A percentile compares a stretch with the other conserved stretches of the same genome.
Conservation (phyloP, 768 basidiomycete genomes). For the Collybia nuda region DNA sequence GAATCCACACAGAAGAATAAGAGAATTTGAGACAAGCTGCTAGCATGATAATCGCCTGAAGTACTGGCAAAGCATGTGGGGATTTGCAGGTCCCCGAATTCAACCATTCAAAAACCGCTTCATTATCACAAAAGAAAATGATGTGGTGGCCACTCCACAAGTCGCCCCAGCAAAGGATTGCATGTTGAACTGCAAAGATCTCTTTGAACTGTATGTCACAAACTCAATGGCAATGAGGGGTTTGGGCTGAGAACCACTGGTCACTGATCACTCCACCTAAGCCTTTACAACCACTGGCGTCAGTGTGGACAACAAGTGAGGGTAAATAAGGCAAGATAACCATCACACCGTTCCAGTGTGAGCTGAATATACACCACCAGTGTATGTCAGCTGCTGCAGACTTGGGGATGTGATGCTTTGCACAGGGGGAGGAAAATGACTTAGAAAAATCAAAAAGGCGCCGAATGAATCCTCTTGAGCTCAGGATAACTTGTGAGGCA, state of each 20-base stretch:
- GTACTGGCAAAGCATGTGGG: too few species aligned
- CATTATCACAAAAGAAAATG: conserved; percentile 27
- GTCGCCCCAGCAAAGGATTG: conserved; percentile 26
- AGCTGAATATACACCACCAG: conserved; percentile 29
- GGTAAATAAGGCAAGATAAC: conserved; percentile 10
- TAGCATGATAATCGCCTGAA: too few species aligned
- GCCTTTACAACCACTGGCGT: conserved; percentile 31
- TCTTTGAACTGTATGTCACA: conserved; percentile 34
- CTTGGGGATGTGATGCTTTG: conserved; percentile 20
- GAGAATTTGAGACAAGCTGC: conserved; percentile 18
- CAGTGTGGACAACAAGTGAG: conserved; percentile 22
- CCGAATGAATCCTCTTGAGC: conserved; percentile 23
- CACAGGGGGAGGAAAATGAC: conserved; percentile 19
- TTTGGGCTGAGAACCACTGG: conserved; percentile 22
- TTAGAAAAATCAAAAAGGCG: conserved; percentile 25
- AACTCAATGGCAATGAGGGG: conserved; percentile 18
- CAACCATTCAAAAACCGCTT: conserved; percentile 19
- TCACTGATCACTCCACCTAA: conserved; percentile 20
- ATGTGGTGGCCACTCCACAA: conserved; percentile 21
- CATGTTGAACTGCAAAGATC: conserved; percentile 26
- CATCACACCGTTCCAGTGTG: conserved; percentile 29
- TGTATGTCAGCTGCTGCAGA: conserved; percentile 18
- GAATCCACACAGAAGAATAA: conserved; percentile 21
- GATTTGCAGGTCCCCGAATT: too few species aligned
- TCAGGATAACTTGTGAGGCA: conserved; percentile 30